Evolutionary conservation across 2,329 filamentous ascomycete genomes (phyloP).

Genomic region (Dactylellina cionopaga): DNA sequence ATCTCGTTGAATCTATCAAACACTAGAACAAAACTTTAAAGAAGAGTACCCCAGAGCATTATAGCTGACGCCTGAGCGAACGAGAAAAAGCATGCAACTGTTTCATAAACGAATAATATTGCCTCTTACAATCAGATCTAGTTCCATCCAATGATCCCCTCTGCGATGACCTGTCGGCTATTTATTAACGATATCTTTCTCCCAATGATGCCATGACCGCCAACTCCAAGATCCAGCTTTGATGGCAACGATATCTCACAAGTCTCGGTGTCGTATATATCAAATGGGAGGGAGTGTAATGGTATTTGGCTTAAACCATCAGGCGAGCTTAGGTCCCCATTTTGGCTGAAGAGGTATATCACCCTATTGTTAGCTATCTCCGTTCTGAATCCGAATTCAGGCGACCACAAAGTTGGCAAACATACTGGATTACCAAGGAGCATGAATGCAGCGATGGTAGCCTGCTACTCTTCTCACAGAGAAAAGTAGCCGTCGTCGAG

Average conservation of each 20-base stretch:
- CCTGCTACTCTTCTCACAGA: constrained; percentile 12
- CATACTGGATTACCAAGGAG: constrained; percentile 42
- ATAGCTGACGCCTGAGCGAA: too few species aligned
- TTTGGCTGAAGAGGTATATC: constrained; percentile 39
- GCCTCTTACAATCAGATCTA: too few species aligned
- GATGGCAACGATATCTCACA: constrained; percentile 19
- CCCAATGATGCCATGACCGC: constrained; percentile 36
- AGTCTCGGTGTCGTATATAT: constrained; percentile 3
- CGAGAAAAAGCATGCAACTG: too few species aligned
- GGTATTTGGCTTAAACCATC: background rate
- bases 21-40: too few species aligned
- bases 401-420: too few species aligned
- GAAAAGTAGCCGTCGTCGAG: constrained; percentile 29
- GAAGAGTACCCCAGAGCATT: too few species aligned
- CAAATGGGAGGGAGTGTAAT: constrained; percentile 30
- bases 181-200: constrained; percentile 47
- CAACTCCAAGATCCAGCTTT: constrained; percentile 46
- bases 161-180: constrained; percentile 43
- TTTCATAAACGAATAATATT: background rate
- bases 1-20: too few species aligned
- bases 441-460: constrained; percentile 15
- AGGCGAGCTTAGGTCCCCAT: constrained; percentile 29
- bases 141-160: constrained; percentile 52
- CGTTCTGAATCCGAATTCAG: too few species aligned
- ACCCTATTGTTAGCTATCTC: background rate